phyloP scores from a whole-genome alignment of 2,329 filamentous ascomycete genomes.

The Fusarium zealandicum region DNA sequence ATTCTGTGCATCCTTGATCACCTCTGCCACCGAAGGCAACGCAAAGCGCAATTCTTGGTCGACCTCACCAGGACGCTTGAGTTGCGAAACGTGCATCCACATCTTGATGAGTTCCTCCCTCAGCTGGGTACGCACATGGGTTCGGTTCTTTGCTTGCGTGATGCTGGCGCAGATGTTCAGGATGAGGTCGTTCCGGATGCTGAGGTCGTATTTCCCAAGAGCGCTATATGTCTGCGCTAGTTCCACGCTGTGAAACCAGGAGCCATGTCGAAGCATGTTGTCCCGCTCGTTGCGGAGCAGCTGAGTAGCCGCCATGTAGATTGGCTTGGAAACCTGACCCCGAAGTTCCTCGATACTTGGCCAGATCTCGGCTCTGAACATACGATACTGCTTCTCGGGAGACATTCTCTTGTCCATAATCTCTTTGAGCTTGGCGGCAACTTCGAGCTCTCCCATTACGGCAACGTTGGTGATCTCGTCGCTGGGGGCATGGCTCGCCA shows the following conservation, averaged over 20 bases:
- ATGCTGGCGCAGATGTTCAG: conserved; percentile 44
- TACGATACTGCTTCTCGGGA: conserved; percentile 30
- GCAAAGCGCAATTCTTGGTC: conserved; percentile 38
- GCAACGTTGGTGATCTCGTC: not conserved
- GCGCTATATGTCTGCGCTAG: conserved; percentile 38
- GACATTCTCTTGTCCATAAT: conserved; percentile 26
- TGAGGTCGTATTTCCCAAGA: conserved; percentile 41
- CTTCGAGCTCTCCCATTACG: conserved; percentile 40
- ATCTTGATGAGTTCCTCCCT: conserved; percentile 44
- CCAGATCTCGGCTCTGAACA: conserved; percentile 43
- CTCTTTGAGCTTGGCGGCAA: conserved; percentile 43
- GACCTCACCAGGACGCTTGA: conserved; percentile 42
- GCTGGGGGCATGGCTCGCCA: not conserved
- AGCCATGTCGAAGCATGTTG: conserved; percentile 27
- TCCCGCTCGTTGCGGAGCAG: conserved; percentile 35
- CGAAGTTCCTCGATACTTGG: conserved; percentile 41
- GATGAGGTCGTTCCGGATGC: conserved; percentile 43
- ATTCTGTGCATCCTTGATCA: conserved; percentile 31
- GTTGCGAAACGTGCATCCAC: conserved; percentile 49
- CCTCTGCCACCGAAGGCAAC: conserved; percentile 42
- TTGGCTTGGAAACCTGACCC: conserved; percentile 41
- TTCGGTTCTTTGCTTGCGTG: conserved; percentile 20
- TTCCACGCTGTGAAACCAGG: conserved; percentile 28
- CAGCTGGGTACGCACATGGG: conserved; percentile 24
- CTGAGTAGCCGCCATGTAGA: conserved; percentile 34